Percentiles rank a stretch among this genome's conserved stretches.
These are phyloP conservation scores for Hypoxylon sp. DNA, from an alignment of 2,329 filamentous ascomycete genomes.

Conservation along the genomic window DNA sequence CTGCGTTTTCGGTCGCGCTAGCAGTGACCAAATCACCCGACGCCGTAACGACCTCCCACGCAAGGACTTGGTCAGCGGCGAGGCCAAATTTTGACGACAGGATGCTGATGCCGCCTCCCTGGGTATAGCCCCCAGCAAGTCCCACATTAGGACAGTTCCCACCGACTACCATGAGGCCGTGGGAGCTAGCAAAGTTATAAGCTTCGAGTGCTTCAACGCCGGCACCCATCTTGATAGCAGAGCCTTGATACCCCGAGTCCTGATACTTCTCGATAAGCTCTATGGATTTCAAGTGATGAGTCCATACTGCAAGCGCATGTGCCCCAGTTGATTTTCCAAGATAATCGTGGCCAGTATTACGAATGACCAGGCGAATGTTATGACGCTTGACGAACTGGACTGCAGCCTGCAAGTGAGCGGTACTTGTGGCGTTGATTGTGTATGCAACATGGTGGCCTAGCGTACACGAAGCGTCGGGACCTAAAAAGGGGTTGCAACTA, in stretches of 20 bases:
- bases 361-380: conserved; percentile 64
- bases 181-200: conserved; percentile 23
- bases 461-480: conserved; percentile 58
- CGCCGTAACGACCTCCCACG: conserved; percentile 69
- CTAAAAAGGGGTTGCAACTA: conserved; percentile 59
- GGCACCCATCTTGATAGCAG: conserved; percentile 59
- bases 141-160: conserved; percentile 42
- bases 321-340: conserved; percentile 68
- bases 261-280: conserved; percentile 41
- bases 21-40: conserved; percentile 64
- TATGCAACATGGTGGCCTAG: conserved; percentile 56
- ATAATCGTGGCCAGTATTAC: conserved; percentile 66
- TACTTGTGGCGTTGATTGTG: conserved; percentile 46
- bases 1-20: conserved; percentile 62
- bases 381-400: conserved; percentile 57
- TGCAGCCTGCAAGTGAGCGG: conserved; percentile 34
- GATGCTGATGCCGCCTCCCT: conserved; percentile 70
- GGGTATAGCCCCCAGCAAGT: conserved; percentile 37
- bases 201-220: conserved; percentile 29
- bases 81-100: conserved; percentile 69
- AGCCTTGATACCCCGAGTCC: conserved; percentile 52
- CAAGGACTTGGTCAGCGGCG: conserved; percentile 70
- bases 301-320: conserved; percentile 65
- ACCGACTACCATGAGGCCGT: conserved; percentile 28
- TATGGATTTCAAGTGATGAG: conserved; percentile 54